Percentiles rank a stretch among this genome's conserved stretches.
These are phyloP conservation scores for Gossypium gossypioides DNA, from an alignment of 441 rosid genomes.

Conservation along the genomic window DNA sequence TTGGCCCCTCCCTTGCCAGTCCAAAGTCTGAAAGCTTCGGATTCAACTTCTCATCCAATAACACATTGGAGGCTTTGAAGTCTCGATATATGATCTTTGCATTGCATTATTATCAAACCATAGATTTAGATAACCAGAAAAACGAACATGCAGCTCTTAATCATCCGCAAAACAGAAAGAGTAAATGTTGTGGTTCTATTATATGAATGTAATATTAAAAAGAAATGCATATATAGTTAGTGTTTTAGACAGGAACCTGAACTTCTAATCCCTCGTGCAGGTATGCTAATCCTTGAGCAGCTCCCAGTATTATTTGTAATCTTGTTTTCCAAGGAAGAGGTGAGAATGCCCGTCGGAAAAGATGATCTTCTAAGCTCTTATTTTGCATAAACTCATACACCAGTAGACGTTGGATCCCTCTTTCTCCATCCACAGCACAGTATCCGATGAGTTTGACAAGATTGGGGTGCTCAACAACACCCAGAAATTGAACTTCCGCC, in stretches of 20 bases:
- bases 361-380: conserved; percentile 72
- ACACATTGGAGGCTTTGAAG: conserved; percentile 66
- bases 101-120: conserved; percentile 3
- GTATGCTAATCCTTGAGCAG: conserved; percentile 54
- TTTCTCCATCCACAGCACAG: conserved; percentile 59
- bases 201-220: too few relatives aligned
- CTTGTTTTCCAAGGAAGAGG: conserved; percentile 63
- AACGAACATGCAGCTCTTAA: too few relatives aligned
- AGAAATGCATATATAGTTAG: background rate
- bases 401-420: conserved; percentile 67
- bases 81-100: conserved; percentile 68
- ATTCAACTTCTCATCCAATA: conserved; percentile 48
- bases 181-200: too few relatives aligned
- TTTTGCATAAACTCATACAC: conserved; percentile 78
- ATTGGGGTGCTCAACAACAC: conserved; percentile 52
- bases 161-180: too few relatives aligned
- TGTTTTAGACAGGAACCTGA: conserved; percentile 30
- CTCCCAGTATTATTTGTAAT: conserved; percentile 55
- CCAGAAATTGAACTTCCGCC: conserved; percentile 52
- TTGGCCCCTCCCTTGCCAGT: conserved; percentile 85
- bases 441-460: conserved; percentile 67
- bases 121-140: background rate
- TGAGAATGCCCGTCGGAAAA: conserved; percentile 33
- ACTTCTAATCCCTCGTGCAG: conserved; percentile 59
- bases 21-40: conserved; percentile 87